Percentiles rank a stretch among this genome's conserved stretches.
Conservation (phyloP, 2,329 filamentous ascomycete species). For the Beauveria rudraprayagi region DNA sequence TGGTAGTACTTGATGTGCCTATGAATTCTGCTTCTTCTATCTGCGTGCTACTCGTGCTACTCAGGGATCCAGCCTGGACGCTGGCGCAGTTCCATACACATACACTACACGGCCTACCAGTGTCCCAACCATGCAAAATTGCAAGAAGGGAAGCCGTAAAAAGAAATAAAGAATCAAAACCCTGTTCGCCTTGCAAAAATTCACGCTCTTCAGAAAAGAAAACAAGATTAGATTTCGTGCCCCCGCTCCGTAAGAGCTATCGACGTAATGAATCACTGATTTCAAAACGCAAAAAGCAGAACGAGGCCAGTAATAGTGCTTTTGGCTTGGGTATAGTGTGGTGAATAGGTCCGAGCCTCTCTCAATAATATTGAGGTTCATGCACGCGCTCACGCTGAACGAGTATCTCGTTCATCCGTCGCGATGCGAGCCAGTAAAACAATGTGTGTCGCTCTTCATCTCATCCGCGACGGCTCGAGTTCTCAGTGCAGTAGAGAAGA, state of each 20-base stretch:
- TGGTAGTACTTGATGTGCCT: not conserved
- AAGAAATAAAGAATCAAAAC: not conserved
- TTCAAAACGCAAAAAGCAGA: not conserved
- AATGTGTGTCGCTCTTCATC: not conserved
- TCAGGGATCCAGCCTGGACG: not conserved
- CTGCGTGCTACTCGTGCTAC: not conserved
- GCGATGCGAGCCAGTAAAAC: not conserved
- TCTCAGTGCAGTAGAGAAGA: slow-evolving; percentile 16
- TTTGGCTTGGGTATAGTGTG: not conserved
- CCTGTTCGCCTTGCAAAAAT: not conserved
- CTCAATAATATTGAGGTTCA: not conserved
- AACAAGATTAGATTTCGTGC: not conserved
- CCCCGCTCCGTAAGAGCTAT: not conserved
- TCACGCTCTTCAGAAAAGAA: not conserved
- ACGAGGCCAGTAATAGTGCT: not conserved
- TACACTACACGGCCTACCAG: not conserved
- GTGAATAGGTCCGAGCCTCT: not conserved
- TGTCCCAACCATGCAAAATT: not conserved
- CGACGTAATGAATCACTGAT: not conserved
- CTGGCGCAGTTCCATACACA: not conserved
- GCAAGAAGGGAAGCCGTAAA: not conserved
- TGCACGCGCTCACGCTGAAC: not conserved
- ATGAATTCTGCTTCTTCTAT: not conserved
- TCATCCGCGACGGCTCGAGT: not conserved
- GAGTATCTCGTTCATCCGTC: not conserved